phyloP scores from a whole-genome alignment of 2,329 filamentous ascomycete genomes.

The Fusarium verrucosum region DNA sequence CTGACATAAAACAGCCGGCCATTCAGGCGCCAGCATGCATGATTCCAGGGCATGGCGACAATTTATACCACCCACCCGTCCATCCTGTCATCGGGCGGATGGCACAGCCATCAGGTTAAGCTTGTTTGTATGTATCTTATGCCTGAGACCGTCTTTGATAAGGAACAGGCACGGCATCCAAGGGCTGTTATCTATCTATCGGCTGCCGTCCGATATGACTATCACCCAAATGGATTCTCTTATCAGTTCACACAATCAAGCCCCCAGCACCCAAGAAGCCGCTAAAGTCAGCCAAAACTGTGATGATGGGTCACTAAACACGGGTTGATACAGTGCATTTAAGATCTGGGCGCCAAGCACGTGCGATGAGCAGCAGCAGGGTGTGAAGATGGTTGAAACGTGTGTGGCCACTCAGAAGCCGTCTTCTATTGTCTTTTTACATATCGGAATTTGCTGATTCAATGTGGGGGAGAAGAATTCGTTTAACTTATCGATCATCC shows the following conservation, averaged over 20 bases:
- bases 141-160: conserved; percentile 27
- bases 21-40: conserved; percentile 25
- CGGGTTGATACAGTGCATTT: conserved; percentile 32
- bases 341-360: conserved; percentile 37
- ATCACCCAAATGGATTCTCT: conserved; percentile 27
- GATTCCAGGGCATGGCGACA: conserved; percentile 35
- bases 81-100: conserved; percentile 16
- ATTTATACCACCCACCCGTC: conserved; percentile 40
- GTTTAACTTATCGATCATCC: conserved; percentile 29
- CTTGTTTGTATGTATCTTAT: conserved; percentile 33
- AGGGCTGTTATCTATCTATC: conserved; percentile 36
- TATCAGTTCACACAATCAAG: conserved; percentile 26
- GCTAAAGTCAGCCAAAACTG: conserved; percentile 18
- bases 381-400: conserved; percentile 16
- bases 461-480: conserved; percentile 24
- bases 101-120: conserved; percentile 33
- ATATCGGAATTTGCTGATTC: conserved; percentile 51
- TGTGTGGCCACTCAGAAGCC: conserved; percentile 39
- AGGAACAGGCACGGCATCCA: conserved; percentile 33
- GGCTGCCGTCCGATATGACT: conserved; percentile 27
- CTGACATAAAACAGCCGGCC: conserved; percentile 19
- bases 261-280: conserved; percentile 13
- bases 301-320: conserved; percentile 19
- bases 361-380: conserved; percentile 12
- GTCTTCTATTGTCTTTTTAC: conserved; percentile 43